Percentiles rank a stretch among this genome's conserved stretches.
Conservation (phyloP, 164 flowering plant genomes). For the Taxillus chinensis region DNA sequence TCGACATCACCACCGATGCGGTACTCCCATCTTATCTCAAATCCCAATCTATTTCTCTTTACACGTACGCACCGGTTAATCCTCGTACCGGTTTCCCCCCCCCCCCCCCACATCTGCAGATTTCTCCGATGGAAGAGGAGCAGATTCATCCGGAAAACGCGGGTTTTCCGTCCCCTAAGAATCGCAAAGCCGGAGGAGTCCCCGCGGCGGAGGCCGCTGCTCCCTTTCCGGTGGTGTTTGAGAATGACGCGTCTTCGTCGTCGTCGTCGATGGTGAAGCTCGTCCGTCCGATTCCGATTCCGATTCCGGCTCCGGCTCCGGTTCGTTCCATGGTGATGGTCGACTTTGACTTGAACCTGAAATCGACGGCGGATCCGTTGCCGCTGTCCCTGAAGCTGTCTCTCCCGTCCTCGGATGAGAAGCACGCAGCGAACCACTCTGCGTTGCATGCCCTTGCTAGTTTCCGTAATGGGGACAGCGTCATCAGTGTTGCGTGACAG, state of each 20-base stretch:
- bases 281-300: slow-evolving; percentile 16
- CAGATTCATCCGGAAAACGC: slow-evolving; percentile 14
- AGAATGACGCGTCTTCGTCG: background rate
- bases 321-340: background rate
- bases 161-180: slow-evolving; percentile 10
- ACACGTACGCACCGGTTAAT: too few relatives aligned
- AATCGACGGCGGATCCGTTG: slow-evolving; percentile 13
- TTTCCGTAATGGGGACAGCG: slow-evolving; percentile 31
- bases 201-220: slow-evolving; percentile 13
- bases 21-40: slow-evolving; percentile 14
- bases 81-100: background rate
- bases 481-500: slow-evolving; percentile 31
- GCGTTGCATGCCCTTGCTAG: slow-evolving; percentile 21
- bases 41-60: background rate
- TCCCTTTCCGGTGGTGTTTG: slow-evolving; percentile 10
- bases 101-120: background rate
- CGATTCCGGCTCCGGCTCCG: slow-evolving; percentile 3
- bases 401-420: slow-evolving; percentile 10
- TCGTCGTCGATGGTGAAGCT: slow-evolving; percentile 3
- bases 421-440: slow-evolving; percentile 22
- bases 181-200: slow-evolving; percentile 12
- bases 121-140: slow-evolving; percentile 26
- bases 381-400: slow-evolving; percentile 30
- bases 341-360: slow-evolving; percentile 21
- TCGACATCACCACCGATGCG: slow-evolving; percentile 72